These are phyloP conservation scores for Eustoma russellianum DNA, from an alignment of 257 asterid species.

Conservation along the genomic window DNA sequence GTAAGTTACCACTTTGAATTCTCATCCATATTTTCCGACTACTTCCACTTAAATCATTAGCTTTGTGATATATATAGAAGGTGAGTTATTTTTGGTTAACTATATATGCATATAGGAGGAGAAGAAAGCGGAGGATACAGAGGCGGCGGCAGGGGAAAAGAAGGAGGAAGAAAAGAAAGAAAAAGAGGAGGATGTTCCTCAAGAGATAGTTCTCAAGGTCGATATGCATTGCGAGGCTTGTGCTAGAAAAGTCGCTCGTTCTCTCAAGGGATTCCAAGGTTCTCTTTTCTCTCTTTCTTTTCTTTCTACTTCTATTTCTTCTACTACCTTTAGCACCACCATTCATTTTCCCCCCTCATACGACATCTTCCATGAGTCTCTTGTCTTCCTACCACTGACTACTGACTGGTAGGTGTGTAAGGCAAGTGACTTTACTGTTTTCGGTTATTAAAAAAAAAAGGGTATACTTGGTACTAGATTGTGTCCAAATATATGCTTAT, in stretches of 20 bases:
- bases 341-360: background rate
- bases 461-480: too few relatives aligned
- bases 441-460: too few relatives aligned
- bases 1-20: too few relatives aligned
- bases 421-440: too few relatives aligned
- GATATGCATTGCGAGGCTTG: conserved; percentile 95
- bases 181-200: conserved; percentile 16
- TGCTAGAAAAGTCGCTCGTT: conserved; percentile 67
- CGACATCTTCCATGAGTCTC: background rate
- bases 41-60: too few relatives aligned
- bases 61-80: too few relatives aligned
- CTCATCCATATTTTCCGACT: background rate
- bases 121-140: conserved; percentile 15
- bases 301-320: background rate
- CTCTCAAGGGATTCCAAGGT: conserved; percentile 70
- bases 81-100: too few relatives aligned
- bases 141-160: conserved; percentile 6
- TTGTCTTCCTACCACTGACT: too few relatives aligned
- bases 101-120: conserved; percentile 18
- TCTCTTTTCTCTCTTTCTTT: background rate
- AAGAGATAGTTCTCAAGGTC: conserved; percentile 61
- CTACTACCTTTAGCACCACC: background rate
- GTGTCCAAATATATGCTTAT: too few relatives aligned
- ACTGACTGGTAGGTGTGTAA: too few relatives aligned
- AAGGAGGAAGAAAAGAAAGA: conserved; percentile 9